These are phyloP conservation scores for Metschnikowia koreensis DNA, from an alignment of 805 yeast species.

Conservation along the genomic window DNA sequence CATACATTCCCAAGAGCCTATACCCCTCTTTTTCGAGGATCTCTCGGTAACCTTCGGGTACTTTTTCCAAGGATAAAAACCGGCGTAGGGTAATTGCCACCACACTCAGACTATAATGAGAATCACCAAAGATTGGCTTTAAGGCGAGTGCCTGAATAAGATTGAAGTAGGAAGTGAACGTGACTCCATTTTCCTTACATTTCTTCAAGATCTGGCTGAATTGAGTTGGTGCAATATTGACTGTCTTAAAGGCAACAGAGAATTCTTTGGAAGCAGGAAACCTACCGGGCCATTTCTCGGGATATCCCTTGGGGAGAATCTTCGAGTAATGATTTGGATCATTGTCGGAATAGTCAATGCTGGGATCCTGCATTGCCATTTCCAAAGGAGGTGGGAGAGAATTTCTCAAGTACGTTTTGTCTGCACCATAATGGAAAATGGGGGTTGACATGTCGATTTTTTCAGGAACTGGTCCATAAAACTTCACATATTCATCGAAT, in stretches of 20 bases:
- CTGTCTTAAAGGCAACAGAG: slow-evolving; percentile 25
- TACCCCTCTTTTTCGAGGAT: slow-evolving; percentile 20
- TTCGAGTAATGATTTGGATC: slow-evolving; percentile 26
- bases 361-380: slow-evolving; percentile 24
- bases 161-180: slow-evolving; percentile 33
- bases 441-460: slow-evolving; percentile 6
- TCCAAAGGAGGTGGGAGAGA: slow-evolving; percentile 39
- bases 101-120: slow-evolving; percentile 23
- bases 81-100: slow-evolving; percentile 37
- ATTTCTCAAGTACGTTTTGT: slow-evolving; percentile 20
- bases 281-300: slow-evolving; percentile 34
- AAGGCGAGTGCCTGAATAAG: slow-evolving; percentile 26
- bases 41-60: slow-evolving; percentile 17
- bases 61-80: slow-evolving; percentile 14
- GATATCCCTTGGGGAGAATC: slow-evolving; percentile 20
- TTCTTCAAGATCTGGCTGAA: slow-evolving; percentile 22
- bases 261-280: slow-evolving; percentile 17
- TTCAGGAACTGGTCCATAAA: slow-evolving; percentile 14
- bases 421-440: slow-evolving; percentile 25
- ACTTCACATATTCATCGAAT: slow-evolving; percentile 2
- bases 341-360: slow-evolving; percentile 26
- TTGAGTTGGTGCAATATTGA: slow-evolving; percentile 27
- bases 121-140: slow-evolving; percentile 28
- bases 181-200: slow-evolving; percentile 31
- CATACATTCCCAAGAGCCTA: slow-evolving; percentile 32